Evolutionary conservation across 257 asterid species (phyloP).

Genomic region (Solanum bulbocastanum): DNA sequence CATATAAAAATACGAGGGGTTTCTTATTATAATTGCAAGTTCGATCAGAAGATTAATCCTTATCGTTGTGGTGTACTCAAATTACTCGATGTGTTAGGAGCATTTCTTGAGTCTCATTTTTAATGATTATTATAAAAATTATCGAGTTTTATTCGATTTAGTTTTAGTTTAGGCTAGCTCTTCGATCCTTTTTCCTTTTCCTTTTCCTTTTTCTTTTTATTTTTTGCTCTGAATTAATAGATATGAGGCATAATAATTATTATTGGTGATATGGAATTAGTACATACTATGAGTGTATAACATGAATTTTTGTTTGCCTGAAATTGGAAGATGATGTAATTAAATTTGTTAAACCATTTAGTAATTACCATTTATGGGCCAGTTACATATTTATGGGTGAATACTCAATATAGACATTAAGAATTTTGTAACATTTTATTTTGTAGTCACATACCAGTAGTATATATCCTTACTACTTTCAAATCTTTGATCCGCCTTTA

Average conservation of each 20-base stretch:
- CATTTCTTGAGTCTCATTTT: neutral
- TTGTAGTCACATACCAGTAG: no score
- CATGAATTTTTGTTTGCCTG: neutral
- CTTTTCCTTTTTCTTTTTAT: neutral
- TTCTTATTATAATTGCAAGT: conserved; percentile 38
- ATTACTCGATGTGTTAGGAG: conserved; percentile 33
- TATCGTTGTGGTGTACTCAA: conserved; percentile 45
- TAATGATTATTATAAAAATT: neutral
- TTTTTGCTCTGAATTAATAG: neutral
- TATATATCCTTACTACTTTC: neutral
- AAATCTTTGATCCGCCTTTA: no score
- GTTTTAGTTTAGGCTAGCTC: neutral
- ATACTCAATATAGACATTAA: neutral
- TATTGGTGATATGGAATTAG: neutral
- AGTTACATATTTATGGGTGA: neutral
- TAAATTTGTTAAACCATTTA: neutral
- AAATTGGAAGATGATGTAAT: neutral
- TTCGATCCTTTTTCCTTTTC: neutral
- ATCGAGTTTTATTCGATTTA: neutral
- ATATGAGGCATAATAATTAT: neutral
- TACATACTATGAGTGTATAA: neutral
- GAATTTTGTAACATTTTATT: no score
- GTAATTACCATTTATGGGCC: no score
- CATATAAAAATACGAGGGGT: conserved; percentile 33
- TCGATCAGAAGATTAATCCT: conserved; percentile 29